Evolutionary conservation across 2,329 filamentous ascomycete species (phyloP).

Genomic region (Beauveria medogensis): DNA sequence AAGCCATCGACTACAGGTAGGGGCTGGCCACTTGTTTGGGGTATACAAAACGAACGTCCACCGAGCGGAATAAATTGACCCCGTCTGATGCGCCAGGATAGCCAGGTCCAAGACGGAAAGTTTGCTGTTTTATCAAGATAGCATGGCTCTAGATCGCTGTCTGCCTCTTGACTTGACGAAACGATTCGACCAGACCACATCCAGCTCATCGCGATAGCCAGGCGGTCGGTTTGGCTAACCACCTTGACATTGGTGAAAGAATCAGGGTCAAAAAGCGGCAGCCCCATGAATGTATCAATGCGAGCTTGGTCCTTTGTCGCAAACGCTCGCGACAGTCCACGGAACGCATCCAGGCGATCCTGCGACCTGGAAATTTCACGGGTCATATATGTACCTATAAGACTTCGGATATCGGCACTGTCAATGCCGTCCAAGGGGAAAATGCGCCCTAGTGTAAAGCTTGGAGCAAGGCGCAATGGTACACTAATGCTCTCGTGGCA

Average conservation of each 20-base stretch:
- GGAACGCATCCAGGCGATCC: conserved; percentile 28
- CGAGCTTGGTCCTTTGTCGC: conserved; percentile 20
- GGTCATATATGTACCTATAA: conserved; percentile 25
- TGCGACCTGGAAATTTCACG: conserved; percentile 20
- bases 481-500: conserved; percentile 29
- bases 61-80: conserved; percentile 14
- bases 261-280: conserved; percentile 27
- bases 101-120: conserved; percentile 32
- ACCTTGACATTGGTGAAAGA: conserved; percentile 21
- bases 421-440: conserved; percentile 20
- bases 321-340: conserved; percentile 23
- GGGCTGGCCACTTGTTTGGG: conserved; percentile 21
- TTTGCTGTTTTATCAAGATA: conserved; percentile 14
- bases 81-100: conserved; percentile 25
- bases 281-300: conserved; percentile 23
- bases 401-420: conserved; percentile 19
- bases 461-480: conserved; percentile 23
- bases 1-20: conserved; percentile 21
- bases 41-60: conserved; percentile 20
- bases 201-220: conserved; percentile 29
- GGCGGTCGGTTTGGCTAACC: conserved; percentile 25
- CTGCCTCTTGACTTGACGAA: not conserved
- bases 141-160: not conserved
- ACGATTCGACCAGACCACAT: conserved; percentile 14
- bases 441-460: conserved; percentile 25